Percentiles rank a stretch among this genome's conserved stretches.
Conservation (phyloP, 768 basidiomycete species). For the Podaxis sp. region DNA sequence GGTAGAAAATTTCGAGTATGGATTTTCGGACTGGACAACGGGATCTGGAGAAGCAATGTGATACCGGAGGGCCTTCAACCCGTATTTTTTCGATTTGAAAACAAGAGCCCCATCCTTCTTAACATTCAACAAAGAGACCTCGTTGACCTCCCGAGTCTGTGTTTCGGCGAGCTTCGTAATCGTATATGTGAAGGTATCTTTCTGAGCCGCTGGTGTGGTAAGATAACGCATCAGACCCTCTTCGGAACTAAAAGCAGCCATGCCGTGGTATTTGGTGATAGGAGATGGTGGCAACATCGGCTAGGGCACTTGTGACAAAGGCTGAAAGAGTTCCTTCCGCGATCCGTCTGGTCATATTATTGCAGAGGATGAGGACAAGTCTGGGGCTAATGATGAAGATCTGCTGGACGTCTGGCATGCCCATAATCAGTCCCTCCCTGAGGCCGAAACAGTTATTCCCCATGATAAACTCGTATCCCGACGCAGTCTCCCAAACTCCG, state of each 20-base stretch:
- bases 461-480: slow-evolving; percentile 25
- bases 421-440: slow-evolving; percentile 22
- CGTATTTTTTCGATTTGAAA: slow-evolving; percentile 13
- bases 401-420: slow-evolving; percentile 15
- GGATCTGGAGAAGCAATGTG: slow-evolving; percentile 5
- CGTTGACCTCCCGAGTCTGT: slow-evolving; percentile 17
- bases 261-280: background rate
- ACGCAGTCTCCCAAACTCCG: slow-evolving; percentile 23
- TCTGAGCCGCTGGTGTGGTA: slow-evolving; percentile 8
- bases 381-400: slow-evolving; percentile 27
- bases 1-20: background rate
- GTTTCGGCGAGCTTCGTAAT: slow-evolving; percentile 18
- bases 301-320: slow-evolving; percentile 7
- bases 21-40: background rate
- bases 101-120: slow-evolving; percentile 13
- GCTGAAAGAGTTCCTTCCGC: background rate
- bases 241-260: background rate
- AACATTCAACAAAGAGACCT: slow-evolving; percentile 14
- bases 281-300: slow-evolving; percentile 8
- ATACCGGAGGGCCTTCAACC: slow-evolving; percentile 7
- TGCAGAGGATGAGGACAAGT: slow-evolving; percentile 21
- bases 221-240: slow-evolving; percentile 3
- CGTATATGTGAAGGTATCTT: slow-evolving; percentile 19
- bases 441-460: slow-evolving; percentile 23
- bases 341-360: background rate